Conservation (phyloP, 129 eudicot genomes). For the Oenanthe sinensis region DNA sequence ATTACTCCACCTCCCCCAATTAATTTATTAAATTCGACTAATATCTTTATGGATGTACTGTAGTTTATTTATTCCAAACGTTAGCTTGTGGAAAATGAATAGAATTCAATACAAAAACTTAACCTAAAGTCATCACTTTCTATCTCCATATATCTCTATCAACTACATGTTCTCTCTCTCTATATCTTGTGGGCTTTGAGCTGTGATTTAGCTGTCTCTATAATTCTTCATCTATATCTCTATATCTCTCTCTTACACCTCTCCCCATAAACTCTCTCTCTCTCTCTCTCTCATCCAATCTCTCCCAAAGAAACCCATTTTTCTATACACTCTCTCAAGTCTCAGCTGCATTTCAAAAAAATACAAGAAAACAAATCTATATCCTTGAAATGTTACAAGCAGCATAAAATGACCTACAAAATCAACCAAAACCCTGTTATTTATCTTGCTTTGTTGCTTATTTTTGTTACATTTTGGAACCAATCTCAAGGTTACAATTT, state of each 20-base stretch:
- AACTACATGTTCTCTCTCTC: not conserved
- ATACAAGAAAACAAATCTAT: not conserved
- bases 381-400: constrained; percentile 28
- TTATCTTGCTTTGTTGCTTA: constrained; percentile 1
- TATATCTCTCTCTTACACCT: not conserved
- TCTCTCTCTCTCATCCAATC: not conserved
- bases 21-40: not conserved
- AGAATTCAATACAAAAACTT: constrained; percentile 1
- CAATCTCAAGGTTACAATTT: not conserved
- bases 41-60: not conserved
- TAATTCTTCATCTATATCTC: constrained; percentile 4
- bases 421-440: constrained; percentile 16
- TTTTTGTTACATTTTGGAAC: not conserved
- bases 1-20: not conserved
- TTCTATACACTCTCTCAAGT: not conserved
- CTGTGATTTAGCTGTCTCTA: constrained; percentile 92
- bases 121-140: not conserved
- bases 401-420: constrained; percentile 50
- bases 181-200: constrained; percentile 72
- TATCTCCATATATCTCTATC: constrained; percentile 11
- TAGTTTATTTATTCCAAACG: not conserved
- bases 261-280: not conserved
- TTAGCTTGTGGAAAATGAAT: not conserved
- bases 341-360: not conserved
- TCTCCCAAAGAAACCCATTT: not conserved